Conservation (phyloP, 2,329 filamentous ascomycete species). For the Parastagonospora nodorum region DNA sequence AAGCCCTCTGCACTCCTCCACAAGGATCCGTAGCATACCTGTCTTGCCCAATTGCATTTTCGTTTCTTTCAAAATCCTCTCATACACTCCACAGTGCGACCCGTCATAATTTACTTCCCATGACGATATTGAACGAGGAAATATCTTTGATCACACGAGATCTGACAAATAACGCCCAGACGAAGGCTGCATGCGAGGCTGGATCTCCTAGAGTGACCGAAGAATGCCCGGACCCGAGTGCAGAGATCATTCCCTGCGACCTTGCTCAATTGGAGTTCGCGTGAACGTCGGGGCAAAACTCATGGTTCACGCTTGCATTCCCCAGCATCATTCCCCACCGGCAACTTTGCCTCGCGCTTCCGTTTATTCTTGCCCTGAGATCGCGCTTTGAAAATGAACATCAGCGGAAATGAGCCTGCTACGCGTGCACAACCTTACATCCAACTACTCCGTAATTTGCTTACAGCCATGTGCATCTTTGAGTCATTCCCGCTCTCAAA, state of each 20-base stretch:
- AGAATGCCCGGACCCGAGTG: slow-evolving; percentile 35
- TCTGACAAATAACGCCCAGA: slow-evolving; percentile 21
- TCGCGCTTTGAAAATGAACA: not conserved
- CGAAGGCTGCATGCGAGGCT: slow-evolving; percentile 8
- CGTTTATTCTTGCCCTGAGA: slow-evolving; percentile 18
- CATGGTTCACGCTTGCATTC: slow-evolving; percentile 6
- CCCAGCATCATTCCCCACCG: slow-evolving; percentile 11
- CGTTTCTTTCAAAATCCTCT: too few relatives aligned
- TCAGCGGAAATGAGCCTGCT: not conserved
- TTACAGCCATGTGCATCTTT: not conserved
- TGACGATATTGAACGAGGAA: not conserved
- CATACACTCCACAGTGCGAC: too few relatives aligned
- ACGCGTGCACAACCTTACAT: not conserved
- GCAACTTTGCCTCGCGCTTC: slow-evolving; percentile 15
- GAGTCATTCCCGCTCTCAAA: not conserved
- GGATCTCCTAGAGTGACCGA: slow-evolving; percentile 27
- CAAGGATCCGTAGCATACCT: too few relatives aligned
- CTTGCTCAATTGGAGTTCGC: slow-evolving; percentile 24
- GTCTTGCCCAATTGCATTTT: too few relatives aligned
- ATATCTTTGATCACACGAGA: slow-evolving; percentile 12
- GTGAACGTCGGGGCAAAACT: slow-evolving; percentile 8
- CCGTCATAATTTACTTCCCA: too few relatives aligned
- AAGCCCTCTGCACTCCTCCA: too few relatives aligned
- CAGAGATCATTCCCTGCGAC: slow-evolving; percentile 21
- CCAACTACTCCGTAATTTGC: not conserved